Evolutionary conservation across 139 green algal genomes (phyloP), one percentile per base, ranked within the genome.

Genomic region (Volvox reticuliferus): DNA sequence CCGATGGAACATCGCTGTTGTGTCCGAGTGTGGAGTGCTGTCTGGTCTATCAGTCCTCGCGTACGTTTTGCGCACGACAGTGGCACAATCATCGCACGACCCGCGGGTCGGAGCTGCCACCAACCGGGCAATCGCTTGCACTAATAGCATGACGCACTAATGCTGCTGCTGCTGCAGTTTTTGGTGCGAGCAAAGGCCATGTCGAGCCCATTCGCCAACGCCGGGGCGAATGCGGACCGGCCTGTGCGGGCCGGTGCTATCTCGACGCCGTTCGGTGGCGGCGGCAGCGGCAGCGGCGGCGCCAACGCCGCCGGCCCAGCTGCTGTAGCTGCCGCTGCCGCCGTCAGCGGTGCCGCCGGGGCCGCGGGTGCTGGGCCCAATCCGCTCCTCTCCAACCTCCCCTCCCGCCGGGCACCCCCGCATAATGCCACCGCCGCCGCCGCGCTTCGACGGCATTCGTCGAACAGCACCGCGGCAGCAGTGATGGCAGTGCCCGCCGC

Each of bases 371-470:
- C 50, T 61, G 50, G 1, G 44, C 21, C 80, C 80, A 71, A 55
- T 79, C 65, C 88, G 19, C 88, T 92, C 26, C 67, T 92, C 65
- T 17, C 75, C 19, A 28, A 84, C 89, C 89, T 92, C 14, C 89
- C 89, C 21, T n/a, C 32, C 37, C 80, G 89, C 68, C 67, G 67
- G 21, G 33, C 67, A 0, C 35, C 22, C 0, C 0, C 79, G 0
- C 30, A 28, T 13, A 20, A 65, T 30, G 67, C 63, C 20, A 84
- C 67, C 63, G 28, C 68, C 67, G 26, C 28, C 26, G 6, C 44
- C 13, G n/a, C 16, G 28, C 85, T 89, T 14, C 62, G 62, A 18
- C 85, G 85, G 9, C 85, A 82, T 30, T 89, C 85, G 12, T 89
- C 85, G 44, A 65, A 65, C 37, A 62, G 9, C 16, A 89, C 85